Conservation (phyloP, 306 rosid genomes). For the Begonia fuchsioides region DNA sequence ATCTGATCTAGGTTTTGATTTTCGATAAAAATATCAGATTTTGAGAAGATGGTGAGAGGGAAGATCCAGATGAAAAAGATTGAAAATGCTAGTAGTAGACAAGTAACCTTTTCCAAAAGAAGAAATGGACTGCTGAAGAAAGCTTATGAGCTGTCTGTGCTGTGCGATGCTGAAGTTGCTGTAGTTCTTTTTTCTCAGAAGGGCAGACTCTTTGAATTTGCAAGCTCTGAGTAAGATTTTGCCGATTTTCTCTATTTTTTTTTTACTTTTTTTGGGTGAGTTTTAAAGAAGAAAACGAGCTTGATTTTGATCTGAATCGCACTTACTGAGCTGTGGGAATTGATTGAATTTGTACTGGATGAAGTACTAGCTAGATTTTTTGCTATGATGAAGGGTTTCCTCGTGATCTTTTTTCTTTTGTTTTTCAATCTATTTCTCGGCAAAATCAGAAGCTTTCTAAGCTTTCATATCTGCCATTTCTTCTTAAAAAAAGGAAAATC, state of each 20-base stretch:
- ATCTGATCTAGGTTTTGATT: not conserved
- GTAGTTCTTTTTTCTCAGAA: slow-evolving; percentile 11
- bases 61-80: slow-evolving; percentile 10
- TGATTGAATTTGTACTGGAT: no score
- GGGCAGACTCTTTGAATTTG: slow-evolving; percentile 9
- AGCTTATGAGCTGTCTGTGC: slow-evolving; percentile 8
- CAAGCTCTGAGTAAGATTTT: slow-evolving; percentile 14
- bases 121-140: slow-evolving; percentile 10
- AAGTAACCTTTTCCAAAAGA: slow-evolving; percentile 13
- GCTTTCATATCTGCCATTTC: no score
- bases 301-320: no score
- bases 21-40: not conserved
- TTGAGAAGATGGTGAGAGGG: slow-evolving; percentile 9
- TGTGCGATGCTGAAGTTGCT: slow-evolving; percentile 10
- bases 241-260: not conserved
- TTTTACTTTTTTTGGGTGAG: no score
- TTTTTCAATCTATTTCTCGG: no score
- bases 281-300: no score
- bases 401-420: no score
- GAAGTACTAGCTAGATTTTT: no score
- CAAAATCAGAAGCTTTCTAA: no score
- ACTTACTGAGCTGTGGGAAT: no score
- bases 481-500: no score
- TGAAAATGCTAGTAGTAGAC: slow-evolving; percentile 9
- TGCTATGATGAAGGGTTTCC: no score